phyloP scores from a whole-genome alignment of 1,284 basidiomycete species.

The Fistulina hepatica region DNA sequence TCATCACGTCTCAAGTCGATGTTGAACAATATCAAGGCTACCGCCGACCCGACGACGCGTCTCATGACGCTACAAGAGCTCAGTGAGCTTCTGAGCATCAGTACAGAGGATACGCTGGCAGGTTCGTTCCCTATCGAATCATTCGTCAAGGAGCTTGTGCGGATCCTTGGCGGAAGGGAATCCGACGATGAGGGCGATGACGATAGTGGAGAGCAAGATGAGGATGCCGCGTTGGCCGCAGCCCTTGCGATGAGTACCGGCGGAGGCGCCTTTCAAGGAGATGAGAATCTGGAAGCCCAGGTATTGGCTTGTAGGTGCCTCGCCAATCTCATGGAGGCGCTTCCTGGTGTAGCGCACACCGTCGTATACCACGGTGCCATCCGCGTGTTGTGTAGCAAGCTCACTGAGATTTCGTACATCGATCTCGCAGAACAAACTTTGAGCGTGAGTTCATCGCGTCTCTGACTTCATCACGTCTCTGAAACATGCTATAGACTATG shows the following conservation, averaged over 20 bases:
- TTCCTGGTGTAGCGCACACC: conserved; percentile 88
- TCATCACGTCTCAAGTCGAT: conserved; percentile 84
- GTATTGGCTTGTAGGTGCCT: conserved; percentile 89
- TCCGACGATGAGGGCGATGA: conserved; percentile 53
- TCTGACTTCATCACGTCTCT: conserved; percentile 14
- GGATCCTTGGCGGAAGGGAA: conserved; percentile 80
- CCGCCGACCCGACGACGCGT: conserved; percentile 70
- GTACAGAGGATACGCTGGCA: conserved; percentile 93
- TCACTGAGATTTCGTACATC: conserved; percentile 92
- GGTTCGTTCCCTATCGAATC: conserved; percentile 90
- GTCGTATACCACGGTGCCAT: conserved; percentile 94
- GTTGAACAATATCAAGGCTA: conserved; percentile 79
- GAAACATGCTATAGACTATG: conserved; percentile 56
- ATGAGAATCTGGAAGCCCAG: conserved; percentile 85
- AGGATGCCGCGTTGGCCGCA: conserved; percentile 78
- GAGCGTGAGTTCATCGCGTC: conserved; percentile 54
- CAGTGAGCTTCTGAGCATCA: conserved; percentile 90
- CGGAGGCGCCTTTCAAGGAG: conserved; percentile 51
- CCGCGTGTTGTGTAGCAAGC: conserved; percentile 88
- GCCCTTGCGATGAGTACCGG: conserved; percentile 69
- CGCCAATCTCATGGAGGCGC: conserved; percentile 92
- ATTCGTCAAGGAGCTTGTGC: conserved; percentile 88
- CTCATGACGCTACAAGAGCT: conserved; percentile 90
- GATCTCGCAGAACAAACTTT: conserved; percentile 94
- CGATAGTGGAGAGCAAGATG: conserved; percentile 58